These are phyloP conservation scores for Aureobasidium sp. DNA, from an alignment of 2,329 filamentous ascomycete genomes.

Conservation along the genomic window DNA sequence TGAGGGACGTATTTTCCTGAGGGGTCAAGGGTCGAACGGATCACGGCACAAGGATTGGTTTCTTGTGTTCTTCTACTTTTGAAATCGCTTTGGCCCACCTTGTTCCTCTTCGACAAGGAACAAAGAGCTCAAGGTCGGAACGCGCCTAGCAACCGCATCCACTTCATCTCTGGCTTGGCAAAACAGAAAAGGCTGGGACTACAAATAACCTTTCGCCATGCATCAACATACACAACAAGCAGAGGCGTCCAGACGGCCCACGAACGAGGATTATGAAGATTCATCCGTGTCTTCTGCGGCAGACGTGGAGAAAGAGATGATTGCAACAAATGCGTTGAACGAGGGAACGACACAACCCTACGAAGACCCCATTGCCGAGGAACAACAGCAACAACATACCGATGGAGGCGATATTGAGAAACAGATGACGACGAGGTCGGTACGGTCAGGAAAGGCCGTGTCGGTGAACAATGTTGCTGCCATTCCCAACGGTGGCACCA, in stretches of 20 bases:
- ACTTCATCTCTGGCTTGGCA: neutral
- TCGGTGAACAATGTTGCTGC: constrained; percentile 34
- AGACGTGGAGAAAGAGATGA: constrained; percentile 1
- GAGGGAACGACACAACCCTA: neutral
- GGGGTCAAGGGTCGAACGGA: neutral
- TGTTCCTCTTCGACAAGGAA: neutral
- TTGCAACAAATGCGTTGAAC: constrained; percentile 1
- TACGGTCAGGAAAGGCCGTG: constrained; percentile 19
- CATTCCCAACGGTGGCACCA: constrained; percentile 37
- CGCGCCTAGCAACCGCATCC: neutral
- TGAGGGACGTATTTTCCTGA: neutral
- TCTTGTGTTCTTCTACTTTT: neutral
- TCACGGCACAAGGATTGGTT: neutral
- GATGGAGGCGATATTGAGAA: constrained; percentile 12
- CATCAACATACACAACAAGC: neutral
- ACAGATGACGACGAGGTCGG: constrained; percentile 12
- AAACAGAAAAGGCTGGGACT: neutral
- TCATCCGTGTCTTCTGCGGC: neutral
- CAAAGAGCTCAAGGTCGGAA: neutral
- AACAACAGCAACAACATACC: neutral
- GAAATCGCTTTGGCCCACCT: neutral
- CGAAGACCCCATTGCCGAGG: neutral
- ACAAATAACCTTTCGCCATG: neutral
- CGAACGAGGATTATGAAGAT: neutral
- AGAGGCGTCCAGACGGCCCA: neutral